Percentiles rank a stretch among this genome's conserved stretches.
These are phyloP conservation scores for Lichtheimia hyalospora DNA, from an alignment of 371 early-diverging fungal genomes.

Conservation along the genomic window DNA sequence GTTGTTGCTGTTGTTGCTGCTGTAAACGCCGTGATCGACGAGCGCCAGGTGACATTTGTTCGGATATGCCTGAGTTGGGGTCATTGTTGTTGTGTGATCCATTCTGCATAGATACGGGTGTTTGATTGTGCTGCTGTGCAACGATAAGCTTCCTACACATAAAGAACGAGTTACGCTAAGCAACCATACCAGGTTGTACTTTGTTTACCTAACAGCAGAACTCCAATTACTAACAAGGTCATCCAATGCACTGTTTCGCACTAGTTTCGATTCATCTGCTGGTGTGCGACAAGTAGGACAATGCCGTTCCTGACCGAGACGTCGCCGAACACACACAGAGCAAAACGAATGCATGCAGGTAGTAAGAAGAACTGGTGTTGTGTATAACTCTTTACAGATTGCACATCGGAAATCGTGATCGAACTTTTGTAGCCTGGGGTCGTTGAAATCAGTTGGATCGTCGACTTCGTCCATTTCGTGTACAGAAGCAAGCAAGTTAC, in stretches of 20 bases:
- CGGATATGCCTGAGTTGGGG: neutral
- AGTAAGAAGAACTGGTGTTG: conserved; percentile 51
- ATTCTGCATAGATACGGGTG: too few species aligned
- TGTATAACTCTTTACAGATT: conserved; percentile 65
- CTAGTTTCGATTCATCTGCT: conserved; percentile 33
- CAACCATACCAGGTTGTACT: too few species aligned
- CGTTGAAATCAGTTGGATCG: conserved; percentile 21
- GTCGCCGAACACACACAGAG: conserved; percentile 62
- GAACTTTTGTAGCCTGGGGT: conserved; percentile 37
- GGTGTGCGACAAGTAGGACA: conserved; percentile 57
- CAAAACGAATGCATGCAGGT: conserved; percentile 69
- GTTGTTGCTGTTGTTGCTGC: conserved; percentile 1
- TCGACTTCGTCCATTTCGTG: conserved; percentile 16
- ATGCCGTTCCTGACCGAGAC: conserved; percentile 43
- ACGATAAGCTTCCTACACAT: too few species aligned
- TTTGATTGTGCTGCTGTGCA: too few species aligned
- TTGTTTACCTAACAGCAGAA: conserved; percentile 5
- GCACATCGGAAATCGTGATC: conserved; percentile 65
- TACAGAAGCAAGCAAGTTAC: too few species aligned
- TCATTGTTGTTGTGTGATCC: too few species aligned
- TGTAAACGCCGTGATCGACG: conserved; percentile 4
- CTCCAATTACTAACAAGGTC: conserved; percentile 27
- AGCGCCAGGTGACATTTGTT: neutral
- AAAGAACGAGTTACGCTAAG: too few species aligned
- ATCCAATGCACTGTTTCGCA: conserved; percentile 40